Base-by-base conservation (phyloP, 2,329 filamentous ascomycete genomes). In the Penicillium janthinellum region DNA sequence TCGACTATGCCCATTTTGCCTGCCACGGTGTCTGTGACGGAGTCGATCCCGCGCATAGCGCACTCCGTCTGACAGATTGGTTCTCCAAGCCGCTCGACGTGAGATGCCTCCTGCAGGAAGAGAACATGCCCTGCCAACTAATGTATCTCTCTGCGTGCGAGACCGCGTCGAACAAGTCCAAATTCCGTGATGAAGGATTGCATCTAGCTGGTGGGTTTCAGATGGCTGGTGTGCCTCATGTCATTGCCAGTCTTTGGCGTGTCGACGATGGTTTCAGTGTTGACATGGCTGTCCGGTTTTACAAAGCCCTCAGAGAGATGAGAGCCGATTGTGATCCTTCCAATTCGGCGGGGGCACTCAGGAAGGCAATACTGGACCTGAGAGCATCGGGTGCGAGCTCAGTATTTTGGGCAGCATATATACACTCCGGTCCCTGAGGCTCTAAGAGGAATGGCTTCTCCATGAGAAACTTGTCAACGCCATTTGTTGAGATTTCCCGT, bases 201-300 rank as follows among this genome's bases (percentile, higher is more conserved):
- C 50, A 58, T 50, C 22, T 58, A 5, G 56, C 56, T 41, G 12
- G 12, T 6, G 37, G 37, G 37, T 15, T 38, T 15, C 37, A 38
- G 15, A 38, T 15, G 37, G 12, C 12, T 14, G 56, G 56, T 4
- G 50, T 58, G 7, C 56, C 56, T 15, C 42, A 58, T 37, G 50
- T 54, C n/a, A 47, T 58, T 50, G 56, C 56, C 6, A 54, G 41
- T 41, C 56, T 58, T 14, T 58, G 56, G 56, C 56, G 7, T 1
- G 56, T 49, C n/a, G 42, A 54, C 38, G 56, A 58, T 42, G n/a
- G 5, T 34, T 49, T 54, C 6, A 54, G 56, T 22, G 37, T 41
- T 20, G 34, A 49, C 1, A 28, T 58, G 4, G 50, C 50, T 22
- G 35, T 35, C 12, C 17, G 42, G 20, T 58, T 58, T 15, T 58